Base-by-base conservation (phyloP, 2,329 filamentous ascomycete species). In the Aquanectria penicillioides region DNA sequence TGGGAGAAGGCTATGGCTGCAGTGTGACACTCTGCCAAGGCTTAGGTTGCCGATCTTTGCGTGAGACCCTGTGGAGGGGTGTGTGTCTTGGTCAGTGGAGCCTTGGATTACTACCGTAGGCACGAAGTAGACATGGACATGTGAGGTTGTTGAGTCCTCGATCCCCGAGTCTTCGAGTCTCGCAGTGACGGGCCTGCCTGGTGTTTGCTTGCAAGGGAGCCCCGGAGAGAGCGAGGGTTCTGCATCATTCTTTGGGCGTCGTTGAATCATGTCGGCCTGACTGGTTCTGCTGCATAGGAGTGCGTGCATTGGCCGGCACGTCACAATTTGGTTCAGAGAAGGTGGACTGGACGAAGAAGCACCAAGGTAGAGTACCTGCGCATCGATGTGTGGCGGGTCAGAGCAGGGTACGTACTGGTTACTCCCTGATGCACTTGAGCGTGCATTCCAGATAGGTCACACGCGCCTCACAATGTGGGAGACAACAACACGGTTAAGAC, bases 361-460 rank as follows among this genome's bases (percentile, higher is more conserved):
- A n/a, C n/a, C n/a, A n/a, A n/a, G n/a, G n/a, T n/a, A n/a, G n/a
- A n/a, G n/a, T 33, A 31, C 41, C 40, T 25, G 34, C 23, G 55
- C 56, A 62, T 62, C 52, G 46, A 43, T 44, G 38, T 11, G 20
- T 23, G n/a, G n/a, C n/a, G n/a, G n/a, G n/a, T n/a, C n/a, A n/a
- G n/a, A n/a, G n/a, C n/a, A n/a, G n/a, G n/a, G n/a, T n/a, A n/a
- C n/a, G n/a, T n/a, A n/a, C n/a, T n/a, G n/a, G n/a, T n/a, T n/a
- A n/a, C n/a, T n/a, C n/a, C n/a, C n/a, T n/a, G n/a, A n/a, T n/a
- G 41, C 18, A 15, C 34, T 20, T 40, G 26, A 28, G 37, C 11
- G 31, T 43, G 41, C 22, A 48, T 57, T 52, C 52, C 37, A 47
- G 47, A 29, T 22, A 13, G 17, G 44, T 26, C 37, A 47, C 25